Conservation (phyloP, 2,329 filamentous ascomycete species). For the Penicillium fuscoglaucum region DNA sequence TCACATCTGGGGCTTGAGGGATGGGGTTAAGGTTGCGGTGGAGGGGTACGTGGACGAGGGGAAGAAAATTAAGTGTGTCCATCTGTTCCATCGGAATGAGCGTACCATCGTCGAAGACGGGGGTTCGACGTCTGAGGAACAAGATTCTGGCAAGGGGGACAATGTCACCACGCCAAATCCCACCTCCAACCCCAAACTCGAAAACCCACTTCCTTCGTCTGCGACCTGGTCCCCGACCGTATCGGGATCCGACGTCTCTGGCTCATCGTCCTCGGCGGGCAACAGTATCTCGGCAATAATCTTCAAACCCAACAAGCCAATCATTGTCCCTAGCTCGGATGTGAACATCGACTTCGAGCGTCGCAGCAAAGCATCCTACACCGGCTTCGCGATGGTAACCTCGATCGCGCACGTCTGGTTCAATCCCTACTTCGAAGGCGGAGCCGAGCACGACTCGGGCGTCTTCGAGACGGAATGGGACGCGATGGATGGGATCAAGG, state of each 20-base stretch:
- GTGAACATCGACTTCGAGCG: conserved; percentile 89
- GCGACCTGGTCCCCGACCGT: conserved; percentile 17
- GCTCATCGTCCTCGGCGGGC: conserved; percentile 24
- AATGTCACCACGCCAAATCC: neutral
- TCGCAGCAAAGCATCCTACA: conserved; percentile 75
- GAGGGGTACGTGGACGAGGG: conserved; percentile 88
- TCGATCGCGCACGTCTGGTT: conserved; percentile 96
- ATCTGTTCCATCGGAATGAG: conserved; percentile 74
- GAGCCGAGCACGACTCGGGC: conserved; percentile 66
- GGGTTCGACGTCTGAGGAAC: conserved; percentile 55
- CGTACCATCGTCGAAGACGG: conserved; percentile 53
- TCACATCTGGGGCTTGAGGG: conserved; percentile 82
- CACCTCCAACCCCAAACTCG: neutral
- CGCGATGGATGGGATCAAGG: conserved; percentile 91
- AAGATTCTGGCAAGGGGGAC: conserved; percentile 30
- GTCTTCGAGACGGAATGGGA: conserved; percentile 73
- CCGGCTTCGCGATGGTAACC: conserved; percentile 83
- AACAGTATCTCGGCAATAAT: conserved; percentile 69
- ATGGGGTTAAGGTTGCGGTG: conserved; percentile 83
- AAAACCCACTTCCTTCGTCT: conserved; percentile 1
- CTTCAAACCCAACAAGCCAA: conserved; percentile 67
- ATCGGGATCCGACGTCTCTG: conserved; percentile 12
- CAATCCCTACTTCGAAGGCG: conserved; percentile 91
- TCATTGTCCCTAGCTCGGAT: conserved; percentile 77
- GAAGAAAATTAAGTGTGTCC: conserved; percentile 78